phyloP scores from a whole-genome alignment of 305 asterid species.

The Coffea humblotiana region DNA sequence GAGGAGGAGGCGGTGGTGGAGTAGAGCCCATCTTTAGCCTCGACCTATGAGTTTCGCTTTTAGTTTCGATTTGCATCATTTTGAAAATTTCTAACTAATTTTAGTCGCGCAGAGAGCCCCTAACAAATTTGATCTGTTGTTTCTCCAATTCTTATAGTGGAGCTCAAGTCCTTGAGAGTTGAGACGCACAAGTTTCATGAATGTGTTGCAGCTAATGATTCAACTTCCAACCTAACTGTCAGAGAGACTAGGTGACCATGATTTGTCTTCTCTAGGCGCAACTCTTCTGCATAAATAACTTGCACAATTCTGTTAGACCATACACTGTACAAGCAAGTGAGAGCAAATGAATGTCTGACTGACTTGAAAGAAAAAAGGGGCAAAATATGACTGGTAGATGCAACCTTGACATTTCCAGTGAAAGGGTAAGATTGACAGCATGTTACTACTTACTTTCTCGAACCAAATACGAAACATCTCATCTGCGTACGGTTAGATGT shows the following conservation, averaged over 20 bases:
- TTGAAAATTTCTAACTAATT: background rate
- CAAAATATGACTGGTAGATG: conserved; percentile 10
- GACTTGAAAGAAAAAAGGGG: too few species aligned
- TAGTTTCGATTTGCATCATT: conserved; percentile 23
- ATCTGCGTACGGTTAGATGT: conserved; percentile 1
- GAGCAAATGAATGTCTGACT: conserved; percentile 10
- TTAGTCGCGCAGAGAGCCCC: background rate
- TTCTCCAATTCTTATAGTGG: background rate
- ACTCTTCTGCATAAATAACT: background rate
- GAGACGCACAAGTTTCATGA: background rate
- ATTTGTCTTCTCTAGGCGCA: conserved; percentile 1
- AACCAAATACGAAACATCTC: background rate
- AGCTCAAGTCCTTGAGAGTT: conserved; percentile 1
- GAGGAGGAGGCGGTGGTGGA: conserved; percentile 24
- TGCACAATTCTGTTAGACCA: background rate
- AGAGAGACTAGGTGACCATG: background rate
- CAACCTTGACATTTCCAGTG: background rate
- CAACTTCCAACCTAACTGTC: conserved; percentile 25
- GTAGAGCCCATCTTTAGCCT: conserved; percentile 5
- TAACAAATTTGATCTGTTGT: background rate
- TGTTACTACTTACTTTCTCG: background rate
- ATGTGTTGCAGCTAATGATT: conserved; percentile 4
- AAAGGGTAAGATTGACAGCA: background rate
- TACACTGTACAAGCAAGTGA: background rate
- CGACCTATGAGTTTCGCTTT: background rate